Conservation (phyloP, 495 filamentous ascomycete species). For the Trichoderma parareesei region DNA sequence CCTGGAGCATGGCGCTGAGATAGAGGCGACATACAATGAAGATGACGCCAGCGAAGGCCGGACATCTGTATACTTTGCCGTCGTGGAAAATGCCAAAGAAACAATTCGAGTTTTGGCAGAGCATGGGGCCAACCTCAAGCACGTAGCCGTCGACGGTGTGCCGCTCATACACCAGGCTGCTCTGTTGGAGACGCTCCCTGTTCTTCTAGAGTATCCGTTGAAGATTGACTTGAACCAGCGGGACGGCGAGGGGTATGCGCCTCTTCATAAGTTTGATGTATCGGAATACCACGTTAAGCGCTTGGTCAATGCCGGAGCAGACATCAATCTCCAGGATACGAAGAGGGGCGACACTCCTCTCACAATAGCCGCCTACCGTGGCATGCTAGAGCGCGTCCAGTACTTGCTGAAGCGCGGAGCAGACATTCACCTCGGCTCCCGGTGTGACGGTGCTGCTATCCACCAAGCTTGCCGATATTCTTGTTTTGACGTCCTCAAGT, state of each 20-base stretch:
- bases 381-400: background rate
- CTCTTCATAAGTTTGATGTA: background rate
- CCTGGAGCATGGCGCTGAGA: conserved; percentile 14
- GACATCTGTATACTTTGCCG: conserved; percentile 14
- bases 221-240: conserved; percentile 9
- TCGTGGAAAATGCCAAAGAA: conserved; percentile 1
- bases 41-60: background rate
- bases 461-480: conserved; percentile 10
- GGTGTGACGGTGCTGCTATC: conserved; percentile 12
- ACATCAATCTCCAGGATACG: conserved; percentile 13
- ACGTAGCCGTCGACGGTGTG: background rate
- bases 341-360: conserved; percentile 10
- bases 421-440: conserved; percentile 10
- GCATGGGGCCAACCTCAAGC: conserved; percentile 8
- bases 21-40: conserved; percentile 11
- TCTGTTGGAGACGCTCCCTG: background rate
- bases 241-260: conserved; percentile 6
- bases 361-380: background rate
- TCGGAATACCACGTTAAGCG: conserved; percentile 7
- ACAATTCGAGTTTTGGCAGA: conserved; percentile 9
- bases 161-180: conserved; percentile 1
- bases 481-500: conserved; percentile 10
- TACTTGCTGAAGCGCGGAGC: conserved; percentile 9
- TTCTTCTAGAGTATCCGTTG: conserved; percentile 1
- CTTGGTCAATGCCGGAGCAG: conserved; percentile 15